Conservation (phyloP, 176 grass and related monocot genomes). For the Carex pumila region DNA sequence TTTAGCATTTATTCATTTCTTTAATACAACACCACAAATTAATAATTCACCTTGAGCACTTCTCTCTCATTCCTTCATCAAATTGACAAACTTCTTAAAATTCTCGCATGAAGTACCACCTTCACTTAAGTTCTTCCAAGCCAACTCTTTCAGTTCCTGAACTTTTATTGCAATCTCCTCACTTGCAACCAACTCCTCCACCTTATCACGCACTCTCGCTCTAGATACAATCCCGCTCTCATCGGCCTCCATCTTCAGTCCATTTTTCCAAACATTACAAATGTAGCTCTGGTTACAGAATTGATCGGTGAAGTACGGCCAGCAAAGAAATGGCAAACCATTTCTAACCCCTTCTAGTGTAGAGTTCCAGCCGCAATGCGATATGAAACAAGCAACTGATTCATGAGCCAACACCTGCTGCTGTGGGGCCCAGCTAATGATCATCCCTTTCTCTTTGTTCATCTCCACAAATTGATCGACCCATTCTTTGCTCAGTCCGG, state of each 20-base stretch:
- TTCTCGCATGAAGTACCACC: constrained; percentile 46
- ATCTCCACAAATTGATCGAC: constrained; percentile 24
- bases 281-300: constrained; percentile 62
- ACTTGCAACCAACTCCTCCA: constrained; percentile 25
- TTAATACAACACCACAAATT: no score
- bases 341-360: constrained; percentile 58
- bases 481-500: constrained; percentile 26
- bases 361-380: constrained; percentile 81
- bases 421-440: constrained; percentile 62
- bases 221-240: constrained; percentile 30
- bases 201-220: constrained; percentile 32
- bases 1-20: no score
- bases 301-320: constrained; percentile 71
- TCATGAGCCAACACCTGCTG: constrained; percentile 50
- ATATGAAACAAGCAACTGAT: constrained; percentile 65
- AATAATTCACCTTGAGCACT: no score
- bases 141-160: constrained; percentile 19
- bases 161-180: constrained; percentile 38
- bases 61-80: constrained; percentile 21
- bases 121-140: constrained; percentile 25
- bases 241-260: constrained; percentile 36
- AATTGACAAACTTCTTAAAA: constrained; percentile 38
- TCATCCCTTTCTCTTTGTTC: constrained; percentile 27
- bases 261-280: constrained; percentile 63
- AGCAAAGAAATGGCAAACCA: constrained; percentile 61